phyloP scores from a whole-genome alignment of 2,329 filamentous ascomycete species.

The Aspergillus alliaceus region DNA sequence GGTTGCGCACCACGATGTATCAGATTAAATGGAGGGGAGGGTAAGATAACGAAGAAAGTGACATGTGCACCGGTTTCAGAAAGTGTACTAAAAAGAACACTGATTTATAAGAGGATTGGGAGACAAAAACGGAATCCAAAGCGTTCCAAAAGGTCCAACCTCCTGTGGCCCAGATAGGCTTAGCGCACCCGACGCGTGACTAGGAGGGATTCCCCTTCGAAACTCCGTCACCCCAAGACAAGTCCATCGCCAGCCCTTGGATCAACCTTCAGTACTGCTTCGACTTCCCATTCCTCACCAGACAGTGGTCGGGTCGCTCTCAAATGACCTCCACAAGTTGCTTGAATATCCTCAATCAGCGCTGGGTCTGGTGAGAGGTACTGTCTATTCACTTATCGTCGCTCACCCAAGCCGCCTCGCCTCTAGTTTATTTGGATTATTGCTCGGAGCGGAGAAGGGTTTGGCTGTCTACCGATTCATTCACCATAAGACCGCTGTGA shows the following conservation, averaged over 20 bases:
- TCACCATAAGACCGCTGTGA: conserved; percentile 18
- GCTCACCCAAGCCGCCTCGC: conserved; percentile 14
- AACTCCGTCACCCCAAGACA: conserved; percentile 25
- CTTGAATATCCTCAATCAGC: conserved; percentile 13
- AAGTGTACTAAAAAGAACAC: not conserved
- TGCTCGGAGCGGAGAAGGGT: conserved; percentile 21
- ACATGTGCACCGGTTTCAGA: not conserved
- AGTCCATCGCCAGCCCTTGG: conserved; percentile 18
- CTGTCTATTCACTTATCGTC: conserved; percentile 7
- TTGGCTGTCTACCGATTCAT: conserved; percentile 23
- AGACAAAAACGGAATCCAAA: not conserved
- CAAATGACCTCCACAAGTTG: conserved; percentile 23
- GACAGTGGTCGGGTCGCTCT: conserved; percentile 24
- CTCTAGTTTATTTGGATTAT: conserved; percentile 18
- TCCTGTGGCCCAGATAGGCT: conserved; percentile 23
- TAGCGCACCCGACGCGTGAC: conserved; percentile 43
- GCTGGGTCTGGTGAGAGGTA: conserved; percentile 22
- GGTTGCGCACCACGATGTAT: not conserved
- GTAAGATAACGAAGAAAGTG: not conserved
- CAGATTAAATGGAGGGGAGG: not conserved
- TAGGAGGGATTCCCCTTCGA: conserved; percentile 29
- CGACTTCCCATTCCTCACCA: conserved; percentile 19
- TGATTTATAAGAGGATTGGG: not conserved
- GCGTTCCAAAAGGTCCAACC: conserved; percentile 11
- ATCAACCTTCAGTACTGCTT: conserved; percentile 7